These are phyloP conservation scores for Rhazya stricta DNA, from an alignment of 257 asterid species.

Conservation along the genomic window DNA sequence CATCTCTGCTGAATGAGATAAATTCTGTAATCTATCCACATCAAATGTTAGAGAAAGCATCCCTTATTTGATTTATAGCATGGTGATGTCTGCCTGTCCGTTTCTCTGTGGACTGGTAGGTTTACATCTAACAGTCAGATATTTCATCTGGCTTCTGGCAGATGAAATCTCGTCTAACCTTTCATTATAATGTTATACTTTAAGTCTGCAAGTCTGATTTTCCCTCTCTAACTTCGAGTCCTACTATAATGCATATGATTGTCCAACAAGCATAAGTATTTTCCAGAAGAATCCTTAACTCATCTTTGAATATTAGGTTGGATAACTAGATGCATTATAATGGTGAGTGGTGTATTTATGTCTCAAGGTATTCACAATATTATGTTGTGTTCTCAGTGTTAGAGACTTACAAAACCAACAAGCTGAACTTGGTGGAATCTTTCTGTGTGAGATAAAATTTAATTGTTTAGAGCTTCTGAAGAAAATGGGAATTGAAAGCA, in stretches of 20 bases:
- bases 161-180: neutral
- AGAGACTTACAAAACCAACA: neutral
- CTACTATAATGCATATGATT: neutral
- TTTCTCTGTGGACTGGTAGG: constrained; percentile 10
- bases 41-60: neutral
- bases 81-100: neutral
- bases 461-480: neutral
- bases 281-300: neutral
- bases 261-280: neutral
- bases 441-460: neutral
- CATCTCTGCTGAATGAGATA: neutral
- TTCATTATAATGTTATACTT: neutral
- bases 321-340: neutral
- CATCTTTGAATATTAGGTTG: constrained; percentile 21
- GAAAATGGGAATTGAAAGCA: constrained; percentile 11
- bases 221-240: constrained; percentile 8
- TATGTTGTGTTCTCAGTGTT: neutral
- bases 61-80: neutral
- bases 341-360: neutral
- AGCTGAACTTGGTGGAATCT: neutral
- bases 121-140: constrained; percentile 7
- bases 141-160: neutral
- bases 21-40: neutral
- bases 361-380: constrained; percentile 5
- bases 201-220: constrained; percentile 10